Evolutionary conservation across 495 filamentous ascomycete species (phyloP), one percentile per base, ranked within the genome.

Genomic region (Talaromyces liani): DNA sequence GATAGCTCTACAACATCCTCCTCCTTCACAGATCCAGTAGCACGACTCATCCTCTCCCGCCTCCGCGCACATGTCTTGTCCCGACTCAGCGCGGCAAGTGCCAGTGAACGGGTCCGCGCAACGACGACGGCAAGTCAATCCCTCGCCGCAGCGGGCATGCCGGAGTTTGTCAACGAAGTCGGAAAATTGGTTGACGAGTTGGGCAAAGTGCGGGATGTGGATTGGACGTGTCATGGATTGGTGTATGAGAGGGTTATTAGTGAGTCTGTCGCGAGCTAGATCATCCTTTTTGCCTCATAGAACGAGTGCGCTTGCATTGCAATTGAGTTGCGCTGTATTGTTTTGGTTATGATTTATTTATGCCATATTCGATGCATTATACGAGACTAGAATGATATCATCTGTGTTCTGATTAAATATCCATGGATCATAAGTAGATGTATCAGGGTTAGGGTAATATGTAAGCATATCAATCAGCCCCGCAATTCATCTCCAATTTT

Each of bases 101-200:
- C 90, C 41, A 89, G 83, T 53, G 93, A 97, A 73, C 85, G 90
- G 64, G 88, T 96, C 16, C 83, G 85, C 65, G 86, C 87, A n/a
- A 90, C 89, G 1, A 91, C 84, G 58, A 91, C 86, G 0, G 93
- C 92, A 4, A 89, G 86, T 25, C 93, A 98, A 73, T 88, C 87
- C 55, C 79, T 98, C 16, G 89, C 90, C 2, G 81, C 84, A 2
- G 83, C 88, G 45, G 95, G 94, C 0, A 81, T 98, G 74, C 86
- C 88, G 0, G 94, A 98, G 74, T 97, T 96, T 75, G 88, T 93
- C n/a, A 85, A 78, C 56, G 87, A 86, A 69, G 86, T 98, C n/a
- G 87, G 89, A 6, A 85, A 87, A 34, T 82, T 96, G 65, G 89
- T 92, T 14, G 93, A 96, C 14, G 87, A 89, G 75, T 72, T 96